Evolutionary conservation across 1,284 basidiomycete species (phyloP).

Genomic region (Cryptococcus depauperatus): DNA sequence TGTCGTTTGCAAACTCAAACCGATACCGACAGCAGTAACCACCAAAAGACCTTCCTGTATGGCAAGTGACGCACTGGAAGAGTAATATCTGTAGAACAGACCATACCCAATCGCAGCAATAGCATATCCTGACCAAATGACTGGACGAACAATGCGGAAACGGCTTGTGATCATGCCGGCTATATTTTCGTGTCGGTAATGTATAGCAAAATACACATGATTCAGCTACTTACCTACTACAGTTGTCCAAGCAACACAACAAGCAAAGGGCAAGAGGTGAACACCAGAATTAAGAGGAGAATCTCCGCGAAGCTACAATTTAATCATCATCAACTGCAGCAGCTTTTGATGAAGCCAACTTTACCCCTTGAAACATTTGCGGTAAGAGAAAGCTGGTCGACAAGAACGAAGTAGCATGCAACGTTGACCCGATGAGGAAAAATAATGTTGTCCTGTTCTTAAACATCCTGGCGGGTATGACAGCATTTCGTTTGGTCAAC

Average conservation of each 20-base stretch:
- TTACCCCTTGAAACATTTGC: conserved; percentile 32
- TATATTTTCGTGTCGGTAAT: not conserved
- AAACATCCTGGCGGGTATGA: conserved; percentile 50
- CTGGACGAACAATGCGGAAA: conserved; percentile 34
- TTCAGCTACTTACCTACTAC: conserved; percentile 18
- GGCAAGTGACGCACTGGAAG: conserved; percentile 17
- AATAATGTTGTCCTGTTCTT: conserved; percentile 35
- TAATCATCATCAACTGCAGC: not conserved
- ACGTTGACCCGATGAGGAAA: conserved; percentile 30
- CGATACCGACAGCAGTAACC: conserved; percentile 21
- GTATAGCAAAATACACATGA: not conserved
- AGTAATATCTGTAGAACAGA: conserved; percentile 24
- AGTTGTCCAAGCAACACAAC: conserved; percentile 24
- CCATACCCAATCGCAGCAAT: conserved; percentile 28
- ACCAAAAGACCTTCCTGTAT: conserved; percentile 26
- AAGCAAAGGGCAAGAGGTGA: conserved; percentile 29
- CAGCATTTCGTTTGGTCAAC: conserved; percentile 63
- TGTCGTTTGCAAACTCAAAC: conserved; percentile 20
- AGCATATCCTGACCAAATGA: conserved; percentile 34
- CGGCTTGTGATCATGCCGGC: conserved; percentile 35
- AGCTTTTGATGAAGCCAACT: not conserved
- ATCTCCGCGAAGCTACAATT: conserved; percentile 19
- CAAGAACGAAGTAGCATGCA: conserved; percentile 32
- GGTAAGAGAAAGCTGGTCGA: conserved; percentile 28
- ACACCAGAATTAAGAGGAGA: conserved; percentile 25